Conservation (phyloP, 495 filamentous ascomycete genomes). For the Talaromyces nanjingensis region DNA sequence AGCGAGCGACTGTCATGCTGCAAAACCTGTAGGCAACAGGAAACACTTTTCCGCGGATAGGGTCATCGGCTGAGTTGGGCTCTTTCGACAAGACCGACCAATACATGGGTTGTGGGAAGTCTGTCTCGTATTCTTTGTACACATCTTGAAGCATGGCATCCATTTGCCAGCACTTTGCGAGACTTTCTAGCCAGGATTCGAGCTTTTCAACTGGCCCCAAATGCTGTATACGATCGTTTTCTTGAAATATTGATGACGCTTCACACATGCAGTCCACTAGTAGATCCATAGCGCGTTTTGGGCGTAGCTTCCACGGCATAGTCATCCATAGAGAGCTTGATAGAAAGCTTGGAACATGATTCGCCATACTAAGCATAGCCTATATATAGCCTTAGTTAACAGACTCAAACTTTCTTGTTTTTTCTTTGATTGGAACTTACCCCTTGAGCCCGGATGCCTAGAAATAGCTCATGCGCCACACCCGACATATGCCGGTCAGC, state of each 20-base stretch:
- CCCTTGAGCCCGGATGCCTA: conserved; percentile 20
- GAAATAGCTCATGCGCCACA: conserved; percentile 23
- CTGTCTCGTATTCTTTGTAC: conserved; percentile 16
- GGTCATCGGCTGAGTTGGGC: conserved; percentile 5
- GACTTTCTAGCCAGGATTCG: conserved; percentile 8
- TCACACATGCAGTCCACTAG: conserved; percentile 22
- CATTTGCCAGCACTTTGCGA: conserved; percentile 19
- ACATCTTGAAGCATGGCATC: conserved; percentile 18
- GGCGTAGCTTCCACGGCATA: conserved; percentile 17
- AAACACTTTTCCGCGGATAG: conserved; percentile 16
- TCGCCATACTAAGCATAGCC: conserved; percentile 15
- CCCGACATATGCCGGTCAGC: conserved; percentile 21
- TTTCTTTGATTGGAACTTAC: conserved; percentile 13
- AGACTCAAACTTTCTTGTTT: not conserved
- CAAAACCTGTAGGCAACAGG: conserved; percentile 25
- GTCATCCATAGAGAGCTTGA: conserved; percentile 21
- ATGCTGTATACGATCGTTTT: conserved; percentile 11
- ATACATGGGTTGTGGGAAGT: conserved; percentile 17
- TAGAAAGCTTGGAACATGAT: conserved; percentile 18
- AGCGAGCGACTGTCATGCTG: conserved; percentile 17
- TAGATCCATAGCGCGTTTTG: conserved; percentile 18
- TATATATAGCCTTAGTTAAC: not conserved
- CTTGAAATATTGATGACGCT: conserved; percentile 17
- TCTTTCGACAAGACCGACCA: conserved; percentile 21
- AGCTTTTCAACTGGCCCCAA: conserved; percentile 9